Percentiles rank a stretch among this genome's conserved stretches.
Evolutionary conservation across 2,329 filamentous ascomycete species (phyloP).

Genomic region (Monosporascus ibericus): DNA sequence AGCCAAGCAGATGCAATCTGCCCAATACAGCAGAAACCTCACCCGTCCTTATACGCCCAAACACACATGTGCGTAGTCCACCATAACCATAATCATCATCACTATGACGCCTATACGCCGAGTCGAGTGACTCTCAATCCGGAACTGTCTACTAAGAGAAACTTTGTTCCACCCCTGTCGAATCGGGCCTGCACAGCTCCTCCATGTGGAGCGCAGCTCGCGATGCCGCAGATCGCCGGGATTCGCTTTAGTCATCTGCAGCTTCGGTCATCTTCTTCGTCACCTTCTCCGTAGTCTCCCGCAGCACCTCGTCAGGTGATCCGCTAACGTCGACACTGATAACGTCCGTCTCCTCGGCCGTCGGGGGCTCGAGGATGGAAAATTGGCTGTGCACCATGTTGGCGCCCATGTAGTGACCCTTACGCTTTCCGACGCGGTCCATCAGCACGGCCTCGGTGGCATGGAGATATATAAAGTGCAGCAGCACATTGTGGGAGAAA

Average conservation of each 20-base stretch:
- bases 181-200: too few species aligned
- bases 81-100: too few species aligned
- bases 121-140: too few species aligned
- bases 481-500: slow-evolving; percentile 62
- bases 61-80: too few species aligned
- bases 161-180: too few species aligned
- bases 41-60: too few species aligned
- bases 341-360: slow-evolving; percentile 63
- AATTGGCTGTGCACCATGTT: slow-evolving; percentile 94
- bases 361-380: slow-evolving; percentile 76
- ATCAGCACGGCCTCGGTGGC: slow-evolving; percentile 71
- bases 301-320: slow-evolving; percentile 52
- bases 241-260: slow-evolving; percentile 10
- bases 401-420: slow-evolving; percentile 93
- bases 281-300: slow-evolving; percentile 53
- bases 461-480: slow-evolving; percentile 91
- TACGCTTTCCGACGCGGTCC: slow-evolving; percentile 64
- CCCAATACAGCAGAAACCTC: too few species aligned
- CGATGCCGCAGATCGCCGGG: slow-evolving; percentile 3
- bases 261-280: slow-evolving; percentile 44
- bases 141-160: too few species aligned
- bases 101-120: too few species aligned
- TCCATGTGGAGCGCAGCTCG: slow-evolving; percentile 2
- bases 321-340: slow-evolving; percentile 64
- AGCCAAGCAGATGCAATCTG: too few species aligned